These are phyloP conservation scores for Odonthalia washingtoniensis DNA, from an alignment of 31 red algal genomes.

Conservation along the genomic window DNA sequence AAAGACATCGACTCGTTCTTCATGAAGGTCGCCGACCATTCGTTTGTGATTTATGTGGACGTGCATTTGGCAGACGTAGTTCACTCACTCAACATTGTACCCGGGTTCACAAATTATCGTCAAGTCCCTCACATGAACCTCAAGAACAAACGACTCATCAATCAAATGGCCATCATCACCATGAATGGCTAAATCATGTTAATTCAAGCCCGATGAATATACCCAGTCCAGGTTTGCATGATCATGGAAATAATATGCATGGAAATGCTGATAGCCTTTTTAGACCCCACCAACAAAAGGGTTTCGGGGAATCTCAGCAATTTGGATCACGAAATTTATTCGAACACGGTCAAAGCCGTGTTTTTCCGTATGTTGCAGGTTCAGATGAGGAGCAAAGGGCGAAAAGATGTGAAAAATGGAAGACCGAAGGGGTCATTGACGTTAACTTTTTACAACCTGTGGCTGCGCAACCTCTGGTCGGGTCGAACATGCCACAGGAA, in stretches of 20 bases:
- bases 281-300: too few species aligned
- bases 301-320: too few species aligned
- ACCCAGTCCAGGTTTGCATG: not conserved
- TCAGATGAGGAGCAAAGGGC: too few species aligned
- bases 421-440: too few species aligned
- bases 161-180: not conserved
- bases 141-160: not conserved
- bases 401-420: too few species aligned
- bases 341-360: too few species aligned
- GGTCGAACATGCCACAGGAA: too few species aligned
- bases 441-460: too few species aligned
- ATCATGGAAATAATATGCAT: not conserved
- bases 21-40: slow-evolving; percentile 70
- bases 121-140: not conserved
- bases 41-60: slow-evolving; percentile 56
- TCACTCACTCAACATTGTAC: slow-evolving; percentile 66
- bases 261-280: not conserved
- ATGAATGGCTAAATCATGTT: not conserved
- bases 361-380: too few species aligned
- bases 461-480: too few species aligned
- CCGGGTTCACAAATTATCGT: slow-evolving; percentile 58
- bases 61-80: slow-evolving; percentile 70
- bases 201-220: not conserved
- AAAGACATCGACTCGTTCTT: slow-evolving; percentile 68
- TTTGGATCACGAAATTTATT: too few species aligned